Base-by-base conservation (phyloP, 2,329 filamentous ascomycete species). In the Trichoderma koningii region DNA sequence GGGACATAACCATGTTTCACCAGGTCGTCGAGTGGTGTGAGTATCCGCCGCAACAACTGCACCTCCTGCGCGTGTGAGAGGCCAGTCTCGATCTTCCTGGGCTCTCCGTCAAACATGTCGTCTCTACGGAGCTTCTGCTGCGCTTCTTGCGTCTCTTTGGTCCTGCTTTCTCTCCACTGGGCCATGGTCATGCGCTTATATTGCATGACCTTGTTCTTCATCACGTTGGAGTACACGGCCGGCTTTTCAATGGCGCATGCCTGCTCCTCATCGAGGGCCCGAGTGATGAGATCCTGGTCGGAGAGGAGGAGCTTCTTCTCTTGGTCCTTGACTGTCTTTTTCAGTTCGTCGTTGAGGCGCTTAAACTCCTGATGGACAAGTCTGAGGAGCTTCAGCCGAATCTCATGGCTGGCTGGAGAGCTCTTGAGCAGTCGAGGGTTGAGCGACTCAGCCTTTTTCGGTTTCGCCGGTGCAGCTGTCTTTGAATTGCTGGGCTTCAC, bases 261-360 rank as follows among this genome's bases (percentile, higher is more conserved):
- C 73, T 96, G 88, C 77, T 99, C 96, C 66, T 93, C 87, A 69
- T 94, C 89, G 1, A 94, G 79, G 0, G 87, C 86, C 67, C 86
- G 80, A 69, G 83, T 85, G 67, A 93, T 89, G 23, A 93, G 80
- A 52, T 88, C 84, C 72, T 91, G 87, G 1, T 86, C 81, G 1
- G 83, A 84, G 53, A 92, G 75, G 17, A 87, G 72, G 2, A 91
- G 78, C 47, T 75, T 73, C 48, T 81, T 78, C 21, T 85, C 83
- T 7, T 81, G 76, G 14, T 80, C 76, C 38, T 81, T 82, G 30
- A 67, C 77, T 50, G 80, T 79, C 63, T 84, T 86, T 55, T 80
- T 79, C 2, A 90, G 75, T 69, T 87, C 85, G 15, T 81, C 78
- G 71, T 94, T 93, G 9, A 93, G 82, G 5, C 88, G 83, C n/a